Base-by-base conservation (phyloP, 257 asterid species). In the Solanum lignicaule region DNA sequence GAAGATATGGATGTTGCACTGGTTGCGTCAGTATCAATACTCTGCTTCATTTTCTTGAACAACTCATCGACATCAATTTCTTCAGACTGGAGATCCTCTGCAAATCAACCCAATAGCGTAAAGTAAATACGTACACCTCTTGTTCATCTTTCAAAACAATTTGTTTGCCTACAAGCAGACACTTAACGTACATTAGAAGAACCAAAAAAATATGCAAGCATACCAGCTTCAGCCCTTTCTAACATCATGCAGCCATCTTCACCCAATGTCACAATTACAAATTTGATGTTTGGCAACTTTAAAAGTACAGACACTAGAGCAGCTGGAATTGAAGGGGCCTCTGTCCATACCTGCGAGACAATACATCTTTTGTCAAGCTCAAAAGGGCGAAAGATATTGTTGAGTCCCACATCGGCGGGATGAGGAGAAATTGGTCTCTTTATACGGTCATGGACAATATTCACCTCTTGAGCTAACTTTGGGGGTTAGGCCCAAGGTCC, bases 251-350 rank as follows among this genome's bases (percentile, higher is more conserved):
- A n/a, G n/a, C 96, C 96, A 36, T 93, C 93, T 84, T 91, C 93
- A 72, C 94, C 96, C 83, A 93, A 81, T 14, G 94, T 93, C 84
- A 93, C 94, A 21, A 91, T 89, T 21, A 88, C 93, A 83, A 93
- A 93, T 84, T 91, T 90, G 73, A 92, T 23, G 62, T 90, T 90
- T 87, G 98, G 98, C 93, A 95, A 86, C 92, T 90, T 94, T 78
- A 93, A 88, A 69, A 95, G 97, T 92, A 97, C 90, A 71, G 95
- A 92, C 86, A 95, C 93, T 84, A 97, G 98, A 73, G 98, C 96
- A 88, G 91, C 92, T 66, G 96, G 93, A 85, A 95, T 72, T 68
- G 98, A 92, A 74, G 94, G 90, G 69, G 96, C 94, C 78, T 88
- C 96, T 6, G 95, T 94, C 94, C 92, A 93, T 41, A 90, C 91